Conservation (phyloP, 202 grass and related monocot genomes). For the Carex sylvatica region DNA sequence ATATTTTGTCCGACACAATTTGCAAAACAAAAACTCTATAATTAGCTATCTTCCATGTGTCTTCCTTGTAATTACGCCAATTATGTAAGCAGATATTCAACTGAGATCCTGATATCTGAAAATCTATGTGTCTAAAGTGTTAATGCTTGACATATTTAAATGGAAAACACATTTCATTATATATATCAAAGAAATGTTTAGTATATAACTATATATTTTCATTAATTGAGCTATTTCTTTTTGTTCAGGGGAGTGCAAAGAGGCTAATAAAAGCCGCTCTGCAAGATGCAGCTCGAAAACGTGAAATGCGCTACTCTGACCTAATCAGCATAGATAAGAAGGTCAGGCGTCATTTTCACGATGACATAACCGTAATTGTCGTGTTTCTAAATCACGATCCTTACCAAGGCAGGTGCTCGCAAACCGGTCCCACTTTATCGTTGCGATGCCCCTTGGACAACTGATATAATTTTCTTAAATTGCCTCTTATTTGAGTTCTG, state of each 20-base stretch:
- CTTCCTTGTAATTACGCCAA: neutral
- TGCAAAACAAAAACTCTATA: neutral
- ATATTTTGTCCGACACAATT: neutral
- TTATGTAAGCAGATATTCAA: neutral
- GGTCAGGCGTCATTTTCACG: slow-evolving; percentile 94
- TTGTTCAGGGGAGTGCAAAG: slow-evolving; percentile 80
- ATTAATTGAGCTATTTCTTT: slow-evolving; percentile 1
- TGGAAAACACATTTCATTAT: neutral
- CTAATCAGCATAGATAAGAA: slow-evolving; percentile 95
- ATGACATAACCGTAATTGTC: slow-evolving; percentile 85
- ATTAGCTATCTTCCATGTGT: neutral
- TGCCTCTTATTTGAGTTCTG: neutral
- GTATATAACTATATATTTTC: slow-evolving; percentile 20
- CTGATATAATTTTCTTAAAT: slow-evolving; percentile 35
- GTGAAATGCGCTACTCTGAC: slow-evolving; percentile 95
- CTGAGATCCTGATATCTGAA: slow-evolving; percentile 1
- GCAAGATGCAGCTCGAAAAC: slow-evolving; percentile 76
- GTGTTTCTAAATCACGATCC: slow-evolving; percentile 76
- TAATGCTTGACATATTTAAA: neutral
- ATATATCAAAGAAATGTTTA: slow-evolving; percentile 2
- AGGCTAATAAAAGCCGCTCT: slow-evolving; percentile 93
- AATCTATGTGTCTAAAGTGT: neutral
- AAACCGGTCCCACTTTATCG: slow-evolving; percentile 50
- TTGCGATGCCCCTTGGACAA: slow-evolving; percentile 76
- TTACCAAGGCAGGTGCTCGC: slow-evolving; percentile 28